Base-by-base conservation (phyloP, 2,329 filamentous ascomycete genomes). In the Pleomassaria siparia region DNA sequence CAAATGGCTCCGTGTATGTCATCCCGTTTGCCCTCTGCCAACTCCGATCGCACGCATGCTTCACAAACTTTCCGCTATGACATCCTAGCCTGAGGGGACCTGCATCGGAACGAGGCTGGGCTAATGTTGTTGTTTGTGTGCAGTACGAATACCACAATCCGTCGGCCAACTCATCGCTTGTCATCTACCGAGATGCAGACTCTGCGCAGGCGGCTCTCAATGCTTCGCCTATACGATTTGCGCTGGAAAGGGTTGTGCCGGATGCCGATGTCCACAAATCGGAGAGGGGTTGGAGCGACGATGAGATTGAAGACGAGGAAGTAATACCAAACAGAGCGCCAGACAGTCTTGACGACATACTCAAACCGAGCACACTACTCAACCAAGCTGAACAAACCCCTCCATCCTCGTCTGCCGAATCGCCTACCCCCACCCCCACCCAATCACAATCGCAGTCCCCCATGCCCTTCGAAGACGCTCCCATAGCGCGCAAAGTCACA, bases 191-290 rank as follows among this genome's bases (percentile, higher is more conserved):
- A 44, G 64, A 72, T 29, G 60, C 69, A 25, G 59, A 66, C 11
- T 64, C 72, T 18, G 76, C 75, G 1, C 59, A 70, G 26, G 56
- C 67, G 13, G 72, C 76, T 25, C 59, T 78, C 37, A 61, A 72
- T 45, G 72, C 68, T 26, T 75, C 70, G 29, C 76, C 76, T 7
- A 64, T 80, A 41, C 70, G 72, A 25, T 79, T 79, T 55, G 64
- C 72, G 8, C 70, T 79, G 49, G 69, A 73, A 58, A 67, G 53
- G 46, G 47, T 59, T 25, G 28, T 33, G 5, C 11, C 55, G 13
- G 49, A 51, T 12, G 44, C 47, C 25, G 46, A 25, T 13, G 44
- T 43, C 12, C 21, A 26, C 15, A 37, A 28, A 47, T 47, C 12
- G 43, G 50, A 13, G n/a, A 25, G 26, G 33, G 9, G 24, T 18